Evolutionary conservation across 73 alveolate species (phyloP).

Genomic region (Halteria grandinella): DNA sequence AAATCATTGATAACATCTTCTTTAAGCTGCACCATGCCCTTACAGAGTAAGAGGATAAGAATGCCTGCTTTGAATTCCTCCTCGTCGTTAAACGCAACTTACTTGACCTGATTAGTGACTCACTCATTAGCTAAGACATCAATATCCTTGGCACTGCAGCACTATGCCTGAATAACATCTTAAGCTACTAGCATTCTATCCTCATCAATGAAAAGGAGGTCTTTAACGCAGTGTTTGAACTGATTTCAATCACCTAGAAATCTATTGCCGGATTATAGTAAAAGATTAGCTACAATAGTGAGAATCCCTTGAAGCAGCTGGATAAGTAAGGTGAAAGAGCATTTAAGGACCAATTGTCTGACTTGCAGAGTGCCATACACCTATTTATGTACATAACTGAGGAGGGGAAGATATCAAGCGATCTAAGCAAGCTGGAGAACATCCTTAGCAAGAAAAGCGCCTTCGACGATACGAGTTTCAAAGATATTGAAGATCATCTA

Average conservation of each 20-base stretch:
- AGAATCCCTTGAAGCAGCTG: neutral
- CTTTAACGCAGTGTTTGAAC: neutral
- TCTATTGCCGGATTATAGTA: neutral
- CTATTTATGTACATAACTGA: constrained; percentile 25
- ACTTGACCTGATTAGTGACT: neutral
- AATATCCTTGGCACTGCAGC: no score
- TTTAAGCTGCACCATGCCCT: neutral
- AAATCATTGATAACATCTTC: constrained; percentile 11
- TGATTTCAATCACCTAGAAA: neutral
- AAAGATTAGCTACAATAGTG: neutral
- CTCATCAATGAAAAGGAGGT: neutral
- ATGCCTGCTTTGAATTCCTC: no score
- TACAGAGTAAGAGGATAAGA: neutral
- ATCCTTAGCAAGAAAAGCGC: neutral
- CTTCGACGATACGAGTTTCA: neutral
- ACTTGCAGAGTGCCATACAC: neutral
- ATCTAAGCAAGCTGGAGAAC: neutral
- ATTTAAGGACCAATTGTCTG: neutral
- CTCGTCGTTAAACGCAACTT: neutral
- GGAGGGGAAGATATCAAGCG: constrained; percentile 33
- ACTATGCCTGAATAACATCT: no score
- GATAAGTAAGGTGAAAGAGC: neutral
- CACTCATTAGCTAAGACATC: no score
- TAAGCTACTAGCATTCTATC: no score
- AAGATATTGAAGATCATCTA: neutral